Evolutionary conservation across 2,329 filamentous ascomycete species (phyloP), one percentile per base, ranked within the genome.

Genomic region (Aspergillus persii): DNA sequence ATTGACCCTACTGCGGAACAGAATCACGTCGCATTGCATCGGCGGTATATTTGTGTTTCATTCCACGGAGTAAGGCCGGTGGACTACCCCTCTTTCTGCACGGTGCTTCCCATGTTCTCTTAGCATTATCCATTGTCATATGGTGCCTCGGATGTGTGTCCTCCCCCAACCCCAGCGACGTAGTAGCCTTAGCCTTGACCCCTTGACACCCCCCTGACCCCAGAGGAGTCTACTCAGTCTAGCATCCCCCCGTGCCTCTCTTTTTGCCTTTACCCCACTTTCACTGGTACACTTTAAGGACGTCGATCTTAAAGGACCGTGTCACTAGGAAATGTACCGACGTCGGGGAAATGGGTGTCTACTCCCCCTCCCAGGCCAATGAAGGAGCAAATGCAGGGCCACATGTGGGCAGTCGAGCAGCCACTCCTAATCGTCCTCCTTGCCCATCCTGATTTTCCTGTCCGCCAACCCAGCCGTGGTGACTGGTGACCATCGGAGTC

Each of bases 391-490:
- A 61, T 60, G 39, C 54, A 44, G 46, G 31, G 31, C 12, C 26
- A 53, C 57, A 66, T 58, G 61, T 65, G 63, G 54, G 50, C 47
- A 49, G 47, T 41, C 41, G 27, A 51, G 18, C 6, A 8, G 8
- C 44, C 8, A 47, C 8, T 23, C 44, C 44, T 8, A 12, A 15
- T 41, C 54, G n/a, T 15, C 15, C 7, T 41, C 15, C 36, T 15
- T 1, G 33, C 5, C 33, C 8, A 36, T 36, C 33, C 33, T 11
- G 12, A 8, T 36, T 8, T 36, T 23, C 18, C 18, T 23, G 18
- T 23, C 18, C 18, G 18, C 18, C 18, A 23, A 23, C 18, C 18
- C 18, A 23, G 18, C 18, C 18, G 18, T 23, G 18, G 18, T 23
- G 18, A 23, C 18, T 23, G 18, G 18, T 23, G 18, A 23, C 18